Base-by-base conservation (phyloP, 768 basidiomycete genomes). In the Naematelia encephala region DNA sequence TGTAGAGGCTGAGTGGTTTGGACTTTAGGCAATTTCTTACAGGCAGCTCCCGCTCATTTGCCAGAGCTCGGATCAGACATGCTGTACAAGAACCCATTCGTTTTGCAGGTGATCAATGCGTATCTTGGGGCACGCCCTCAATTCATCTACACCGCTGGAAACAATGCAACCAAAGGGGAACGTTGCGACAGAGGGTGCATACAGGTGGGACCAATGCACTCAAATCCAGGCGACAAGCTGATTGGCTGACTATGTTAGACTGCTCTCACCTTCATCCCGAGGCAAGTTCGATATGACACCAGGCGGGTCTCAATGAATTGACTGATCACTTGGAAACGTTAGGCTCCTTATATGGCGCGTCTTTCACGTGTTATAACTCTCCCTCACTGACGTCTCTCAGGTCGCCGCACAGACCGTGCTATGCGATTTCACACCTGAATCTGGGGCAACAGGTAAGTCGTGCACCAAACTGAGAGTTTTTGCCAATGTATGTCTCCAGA, bases 61-160 rank as follows among this genome's bases (percentile, higher is more conserved):
- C 48, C 48, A 22, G 48, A 50, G 48, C 48, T 50, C 48, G 21
- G 27, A 14, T 50, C 48, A 23, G 22, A 50, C 25, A 50, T 23
- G 48, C 48, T 50, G 48, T 23, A 50, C 21, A 50, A 50, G 48
- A 50, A 50, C 25, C 19, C 48, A 3, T 50, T 50, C 27, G 48
- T 50, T 14, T 14, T 50, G 48, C 48, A 50, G 48, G 48, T 50
- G 11, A 5, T 50, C 3, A 50, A 50, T 26, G 48, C 48, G 3
- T 50, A 50, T 27, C 48, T 50, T 19, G 48, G 48, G 14, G 19
- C 48, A 27, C 5, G 48, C 22, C 48, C 48, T 22, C 48, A 50
- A 23, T 50, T 50, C 25, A 50, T 50, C 22, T 50, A 50, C 25
- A 50, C 48, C n/a, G 22, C 22, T 23, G 48, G 48, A 3, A 50